phyloP scores from a whole-genome alignment of 2,329 filamentous ascomycete genomes.

The Leptographium radiaticola region DNA sequence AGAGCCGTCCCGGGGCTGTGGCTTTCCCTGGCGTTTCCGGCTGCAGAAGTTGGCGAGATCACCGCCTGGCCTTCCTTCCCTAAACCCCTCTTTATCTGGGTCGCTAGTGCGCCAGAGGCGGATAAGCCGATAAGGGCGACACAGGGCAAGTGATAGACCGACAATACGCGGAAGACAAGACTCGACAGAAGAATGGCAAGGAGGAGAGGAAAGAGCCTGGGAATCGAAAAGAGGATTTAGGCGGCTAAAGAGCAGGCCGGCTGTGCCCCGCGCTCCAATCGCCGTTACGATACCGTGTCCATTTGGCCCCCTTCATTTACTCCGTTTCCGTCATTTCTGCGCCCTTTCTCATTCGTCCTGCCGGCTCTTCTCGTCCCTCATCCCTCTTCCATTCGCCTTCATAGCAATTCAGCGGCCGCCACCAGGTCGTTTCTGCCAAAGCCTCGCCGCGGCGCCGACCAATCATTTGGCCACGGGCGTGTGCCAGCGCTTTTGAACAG shows the following conservation, averaged over 20 bases:
- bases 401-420: not conserved
- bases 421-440: not conserved
- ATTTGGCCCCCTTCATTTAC: not conserved
- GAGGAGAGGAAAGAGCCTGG: not conserved
- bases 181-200: not conserved
- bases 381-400: not conserved
- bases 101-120: not conserved
- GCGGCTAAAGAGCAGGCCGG: not conserved
- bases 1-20: not conserved
- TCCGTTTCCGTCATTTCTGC: not conserved
- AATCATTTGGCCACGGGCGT: constrained; percentile 12
- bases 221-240: not conserved
- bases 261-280: not conserved
- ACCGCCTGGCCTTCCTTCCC: not conserved
- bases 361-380: not conserved
- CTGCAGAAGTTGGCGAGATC: not conserved
- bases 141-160: not conserved
- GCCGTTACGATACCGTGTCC: not conserved
- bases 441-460: constrained; percentile 6
- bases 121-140: not conserved
- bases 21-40: not conserved
- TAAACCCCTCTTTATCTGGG: constrained; percentile 1
- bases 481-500: not conserved
- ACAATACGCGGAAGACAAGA: not conserved
- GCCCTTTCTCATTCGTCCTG: not conserved